Evolutionary conservation across 192 early-diverging fungal species (phyloP).

Genomic region (Rhizoclosmatium sp.): DNA sequence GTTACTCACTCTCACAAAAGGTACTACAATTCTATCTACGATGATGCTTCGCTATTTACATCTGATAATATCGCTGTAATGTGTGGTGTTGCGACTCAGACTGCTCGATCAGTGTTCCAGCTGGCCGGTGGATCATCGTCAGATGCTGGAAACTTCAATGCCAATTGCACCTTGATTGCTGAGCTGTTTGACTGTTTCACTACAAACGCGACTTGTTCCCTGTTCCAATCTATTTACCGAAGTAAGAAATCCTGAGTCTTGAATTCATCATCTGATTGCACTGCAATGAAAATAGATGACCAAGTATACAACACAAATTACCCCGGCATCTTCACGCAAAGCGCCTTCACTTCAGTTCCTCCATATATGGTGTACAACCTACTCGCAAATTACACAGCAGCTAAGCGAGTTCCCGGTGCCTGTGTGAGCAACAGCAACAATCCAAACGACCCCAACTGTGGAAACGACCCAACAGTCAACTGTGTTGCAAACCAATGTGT

Average conservation of each 20-base stretch:
- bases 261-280: background rate
- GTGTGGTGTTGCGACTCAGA: constrained; percentile 67
- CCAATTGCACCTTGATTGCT: constrained; percentile 60
- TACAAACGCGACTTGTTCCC: constrained; percentile 67
- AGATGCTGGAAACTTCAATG: constrained; percentile 49
- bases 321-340: constrained; percentile 5
- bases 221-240: constrained; percentile 32
- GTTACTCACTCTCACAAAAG: constrained; percentile 31
- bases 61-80: constrained; percentile 52
- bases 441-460: constrained; percentile 12
- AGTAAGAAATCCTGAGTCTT: background rate
- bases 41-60: constrained; percentile 58
- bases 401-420: background rate
- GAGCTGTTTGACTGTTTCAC: constrained; percentile 70
- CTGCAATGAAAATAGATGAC: background rate
- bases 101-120: constrained; percentile 64
- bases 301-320: constrained; percentile 4
- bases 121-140: constrained; percentile 59
- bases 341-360: constrained; percentile 21
- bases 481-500: constrained; percentile 46
- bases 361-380: constrained; percentile 24
- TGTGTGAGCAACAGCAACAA: background rate
- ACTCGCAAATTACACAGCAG: constrained; percentile 36
- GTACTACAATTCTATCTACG: constrained; percentile 71
- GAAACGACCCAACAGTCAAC: constrained; percentile 8